Conservation (phyloP, 768 basidiomycete species). For the Hortiboletus campestris region DNA sequence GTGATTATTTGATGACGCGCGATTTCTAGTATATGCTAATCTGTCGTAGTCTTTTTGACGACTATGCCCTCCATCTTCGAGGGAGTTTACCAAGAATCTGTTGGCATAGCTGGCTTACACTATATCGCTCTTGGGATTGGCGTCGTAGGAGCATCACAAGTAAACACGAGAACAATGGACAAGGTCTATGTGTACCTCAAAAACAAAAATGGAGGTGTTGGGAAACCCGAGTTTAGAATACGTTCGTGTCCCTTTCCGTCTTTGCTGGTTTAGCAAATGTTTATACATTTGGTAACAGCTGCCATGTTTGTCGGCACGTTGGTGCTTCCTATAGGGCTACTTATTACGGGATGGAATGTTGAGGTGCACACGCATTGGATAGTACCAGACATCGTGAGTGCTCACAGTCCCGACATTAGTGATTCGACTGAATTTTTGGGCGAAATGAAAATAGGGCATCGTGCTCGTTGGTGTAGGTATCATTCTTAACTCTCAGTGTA, state of each 20-base stretch:
- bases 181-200: conserved; percentile 49
- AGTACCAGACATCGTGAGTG: conserved; percentile 58
- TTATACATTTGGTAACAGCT: conserved; percentile 36
- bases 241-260: conserved; percentile 31
- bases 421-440: neutral
- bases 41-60: conserved; percentile 57
- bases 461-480: conserved; percentile 53
- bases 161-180: conserved; percentile 59
- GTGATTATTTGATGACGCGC: conserved; percentile 18
- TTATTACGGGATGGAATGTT: conserved; percentile 72
- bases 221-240: conserved; percentile 53
- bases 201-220: conserved; percentile 49
- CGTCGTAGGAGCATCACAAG: conserved; percentile 47
- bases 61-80: conserved; percentile 61
- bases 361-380: conserved; percentile 64
- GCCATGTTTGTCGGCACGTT: conserved; percentile 58
- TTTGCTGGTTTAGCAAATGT: neutral
- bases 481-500: conserved; percentile 58
- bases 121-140: conserved; percentile 74
- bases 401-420: neutral
- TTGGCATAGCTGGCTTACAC: conserved; percentile 63
- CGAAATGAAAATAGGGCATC: conserved; percentile 45
- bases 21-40: neutral
- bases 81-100: conserved; percentile 48
- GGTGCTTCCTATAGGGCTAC: conserved; percentile 61